Base-by-base conservation (phyloP, 2,329 filamentous ascomycete species). In the Sporothrix variecibatus region DNA sequence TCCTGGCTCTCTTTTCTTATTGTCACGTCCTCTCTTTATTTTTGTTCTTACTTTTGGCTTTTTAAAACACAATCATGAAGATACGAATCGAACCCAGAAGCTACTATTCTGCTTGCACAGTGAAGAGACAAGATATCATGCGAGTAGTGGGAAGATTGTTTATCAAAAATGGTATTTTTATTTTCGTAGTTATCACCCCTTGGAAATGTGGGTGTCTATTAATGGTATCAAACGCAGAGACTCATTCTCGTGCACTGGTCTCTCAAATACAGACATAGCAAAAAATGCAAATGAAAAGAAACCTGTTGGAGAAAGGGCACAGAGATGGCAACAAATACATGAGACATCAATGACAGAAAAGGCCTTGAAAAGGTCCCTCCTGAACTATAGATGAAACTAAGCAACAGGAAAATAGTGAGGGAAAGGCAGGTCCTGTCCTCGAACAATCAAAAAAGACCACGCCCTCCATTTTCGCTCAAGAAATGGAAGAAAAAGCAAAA, bases 21-120 rank as follows among this genome's bases (percentile, higher is more conserved):
- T 46, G 8, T n/a, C 65, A 31, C 65, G 26, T 26, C 12, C 65
- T 31, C 43, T 15, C 43, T 31, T 2, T 34, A 31, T 31, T 67
- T 31, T 51, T 51, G 3, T 20, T 51, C 17, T 43, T 49, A n/a
- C 23, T 20, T 46, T 68, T 51, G 65, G 40, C 65, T 31, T 7
- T 31, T 38, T 20, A 31, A 67, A 46, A 46, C 26, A 49, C 28
- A 43, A n/a, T 68, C n/a, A 68, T 68, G 65, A 68, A 68, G 65
- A 68, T 51, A 68, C 34, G 65, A 68, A 68, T 28, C 38, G 23
- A 67, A 28, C 23, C 1, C 17, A 28, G 40, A 67, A 64, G 34
- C 20, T 43, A 64, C 28, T 6, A 15, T 31, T 40, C 8, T 64
- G 34, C 20, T 64, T 40, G 34, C n/a, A 40, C 6, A 9, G 20